Evolutionary conservation across 2,329 filamentous ascomycete genomes (phyloP).

Genomic region (Pestalotiopsis sp.): DNA sequence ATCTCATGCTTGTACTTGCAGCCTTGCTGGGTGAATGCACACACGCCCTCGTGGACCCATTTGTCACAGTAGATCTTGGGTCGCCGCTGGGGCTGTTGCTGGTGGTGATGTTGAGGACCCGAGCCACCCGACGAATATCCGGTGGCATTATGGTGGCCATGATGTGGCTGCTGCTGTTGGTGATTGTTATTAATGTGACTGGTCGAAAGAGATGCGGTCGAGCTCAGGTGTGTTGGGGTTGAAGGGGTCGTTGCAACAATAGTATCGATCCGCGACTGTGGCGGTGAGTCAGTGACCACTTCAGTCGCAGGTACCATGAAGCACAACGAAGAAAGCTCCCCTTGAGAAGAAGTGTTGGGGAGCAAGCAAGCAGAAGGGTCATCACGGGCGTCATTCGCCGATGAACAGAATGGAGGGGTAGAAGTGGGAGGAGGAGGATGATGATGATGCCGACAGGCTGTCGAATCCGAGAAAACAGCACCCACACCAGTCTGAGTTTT

Average conservation of each 20-base stretch:
- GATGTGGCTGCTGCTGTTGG: neutral
- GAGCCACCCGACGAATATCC: neutral
- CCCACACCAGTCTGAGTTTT: neutral
- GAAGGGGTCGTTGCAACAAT: constrained; percentile 35
- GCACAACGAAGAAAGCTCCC: neutral
- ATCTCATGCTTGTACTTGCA: constrained; percentile 92
- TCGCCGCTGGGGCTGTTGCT: constrained; percentile 22
- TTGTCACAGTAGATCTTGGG: constrained; percentile 81
- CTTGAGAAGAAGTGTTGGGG: constrained; percentile 5
- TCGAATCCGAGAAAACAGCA: neutral
- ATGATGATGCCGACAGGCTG: neutral
- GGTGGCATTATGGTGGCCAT: neutral
- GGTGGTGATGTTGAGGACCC: neutral
- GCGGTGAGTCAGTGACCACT: constrained; percentile 11
- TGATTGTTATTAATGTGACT: constrained; percentile 1
- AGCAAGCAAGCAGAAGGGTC: neutral
- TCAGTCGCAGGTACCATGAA: constrained; percentile 13
- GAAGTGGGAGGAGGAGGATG: neutral
- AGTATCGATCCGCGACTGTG: constrained; percentile 37
- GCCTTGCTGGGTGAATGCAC: constrained; percentile 81
- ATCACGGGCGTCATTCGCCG: neutral
- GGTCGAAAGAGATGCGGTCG: constrained; percentile 25
- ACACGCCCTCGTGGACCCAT: constrained; percentile 85
- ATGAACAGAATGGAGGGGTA: constrained; percentile 1
- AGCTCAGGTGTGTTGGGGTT: constrained; percentile 17